Base-by-base conservation (phyloP, 805 yeast species). In the Ogataea kodamae region DNA sequence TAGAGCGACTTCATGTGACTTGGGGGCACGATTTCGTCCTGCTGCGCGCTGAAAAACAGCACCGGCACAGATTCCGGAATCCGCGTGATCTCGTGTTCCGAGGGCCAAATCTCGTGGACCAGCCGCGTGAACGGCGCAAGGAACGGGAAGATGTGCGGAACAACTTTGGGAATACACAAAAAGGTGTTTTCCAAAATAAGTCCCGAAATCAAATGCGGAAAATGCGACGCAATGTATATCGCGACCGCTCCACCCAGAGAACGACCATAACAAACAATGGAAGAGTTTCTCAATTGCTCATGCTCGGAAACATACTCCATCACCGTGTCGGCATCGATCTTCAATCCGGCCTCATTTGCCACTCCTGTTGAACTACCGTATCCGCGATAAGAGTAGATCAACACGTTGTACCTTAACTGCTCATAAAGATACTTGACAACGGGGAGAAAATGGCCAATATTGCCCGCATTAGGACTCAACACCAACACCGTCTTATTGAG, bases 231-330 rank as follows among this genome's bases (percentile, higher is more conserved):
- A 33, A 87, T 72, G 59, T 87, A 83, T 12, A 88, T 73, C 6
- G 94, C 87, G 21, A 85, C 96, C 0, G 97, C 98, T 3, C 97
- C 97, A 21, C 98, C 98, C 9, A 90, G 63, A 7, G 96, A 85
- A 30, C 97, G 68, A 2, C 97, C 97, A 54, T 88, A 88, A 7
- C 88, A 64, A 1, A 86, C 62, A 2, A 89, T 42, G 6, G 77
- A 62, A 1, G 81, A 68, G 30, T 65, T 57, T 30, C 65, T 61
- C 35, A 78, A 68, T 41, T 71, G 78, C 9, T 64, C 62, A 48
- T 83, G 81, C 1, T 65, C 57, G 1, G 50, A 33, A n/a, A 90
- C 52, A 48, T 68, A 81, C 12, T 72, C 59, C 65, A 85, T 66
- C 2, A 81, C 78, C 0, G 87, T 67, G 43, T 79, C 81, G 1